Base-by-base conservation (phyloP, 768 basidiomycete species). In the Podaxis mareebaensis region DNA sequence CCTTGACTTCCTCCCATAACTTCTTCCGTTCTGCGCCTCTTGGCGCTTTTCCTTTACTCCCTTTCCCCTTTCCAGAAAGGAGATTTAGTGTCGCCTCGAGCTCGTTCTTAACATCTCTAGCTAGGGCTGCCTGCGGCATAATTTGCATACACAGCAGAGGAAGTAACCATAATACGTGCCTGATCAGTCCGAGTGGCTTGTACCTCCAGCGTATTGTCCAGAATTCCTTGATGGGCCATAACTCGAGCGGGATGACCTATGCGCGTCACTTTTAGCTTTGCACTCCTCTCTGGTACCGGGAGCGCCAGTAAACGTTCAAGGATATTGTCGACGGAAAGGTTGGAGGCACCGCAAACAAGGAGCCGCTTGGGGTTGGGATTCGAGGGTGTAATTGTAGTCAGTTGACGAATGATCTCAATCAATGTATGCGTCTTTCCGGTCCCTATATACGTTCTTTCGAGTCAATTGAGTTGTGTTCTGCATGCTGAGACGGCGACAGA, bases 361-460 rank as follows among this genome's bases (percentile, higher is more conserved):
- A 97, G 76, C 36, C 89, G 84, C 40, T 79, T 76, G 2, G 85
- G 79, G 64, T 81, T 84, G 13, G 82, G 79, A 65, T 83, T 85
- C 13, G 73, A 66, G 2, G 81, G 66, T 0, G 83, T 78, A 42
- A 75, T 68, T 3, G 81, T 77, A 1, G 87, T 86, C 24, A 95
- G 76, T 69, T 98, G 96, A 30, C 92, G 87, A 63, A 98, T 92
- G 56, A 97, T 84, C 74, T 99, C 96, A 38, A 98, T 90, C 17
- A 99, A 81, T 0, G 96, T 97, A 67, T 95, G 92, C 0, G 96
- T 99, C 79, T 99, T 99, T 6, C 96, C 96, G 2, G 95, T 96
- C 63, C 92, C 89, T 88, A 55, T 28, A 13, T 10, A 8, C 39
- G 13, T 39, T 38, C 39, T 40, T 40, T 8, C 22, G n/a, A 24